These are phyloP conservation scores for Hypoxylon sp. DNA, from an alignment of 2,329 filamentous ascomycete species.

Conservation along the genomic window DNA sequence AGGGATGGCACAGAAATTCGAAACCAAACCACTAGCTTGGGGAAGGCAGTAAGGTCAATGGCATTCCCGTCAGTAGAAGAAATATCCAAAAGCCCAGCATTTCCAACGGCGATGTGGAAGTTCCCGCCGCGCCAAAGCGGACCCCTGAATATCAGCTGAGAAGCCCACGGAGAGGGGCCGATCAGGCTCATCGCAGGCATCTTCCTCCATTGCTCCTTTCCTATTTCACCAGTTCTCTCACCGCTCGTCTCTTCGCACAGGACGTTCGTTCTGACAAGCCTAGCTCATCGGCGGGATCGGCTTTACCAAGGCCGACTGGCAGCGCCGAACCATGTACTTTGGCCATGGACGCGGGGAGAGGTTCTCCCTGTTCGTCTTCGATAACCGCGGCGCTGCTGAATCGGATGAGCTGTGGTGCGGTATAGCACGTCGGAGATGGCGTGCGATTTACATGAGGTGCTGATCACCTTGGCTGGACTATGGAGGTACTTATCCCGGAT, in stretches of 20 bases:
- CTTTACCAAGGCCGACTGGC: constrained; percentile 76
- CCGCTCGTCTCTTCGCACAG: background rate
- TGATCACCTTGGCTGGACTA: constrained; percentile 76
- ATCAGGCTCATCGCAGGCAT: constrained; percentile 76
- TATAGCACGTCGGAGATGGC: constrained; percentile 75
- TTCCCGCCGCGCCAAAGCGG: constrained; percentile 75
- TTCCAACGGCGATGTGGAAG: constrained; percentile 73
- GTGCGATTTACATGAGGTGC: constrained; percentile 24
- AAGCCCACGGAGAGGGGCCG: constrained; percentile 81
- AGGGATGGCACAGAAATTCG: background rate
- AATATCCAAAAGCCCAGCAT: constrained; percentile 70
- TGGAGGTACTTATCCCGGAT: too few relatives aligned
- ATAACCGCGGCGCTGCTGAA: constrained; percentile 86
- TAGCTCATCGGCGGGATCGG: constrained; percentile 87
- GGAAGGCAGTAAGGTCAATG: constrained; percentile 10
- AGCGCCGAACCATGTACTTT: constrained; percentile 85
- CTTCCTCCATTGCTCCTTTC: background rate
- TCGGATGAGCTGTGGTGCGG: constrained; percentile 81
- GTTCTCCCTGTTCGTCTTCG: constrained; percentile 81
- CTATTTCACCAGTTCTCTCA: constrained; percentile 5
- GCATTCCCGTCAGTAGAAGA: constrained; percentile 46
- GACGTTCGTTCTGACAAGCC: background rate
- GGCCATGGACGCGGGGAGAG: constrained; percentile 75
- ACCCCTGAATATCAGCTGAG: constrained; percentile 81
- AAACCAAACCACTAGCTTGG: background rate